These are phyloP conservation scores for Leishmania major DNA, from an alignment of 208 protist species.

Conservation along the genomic window DNA sequence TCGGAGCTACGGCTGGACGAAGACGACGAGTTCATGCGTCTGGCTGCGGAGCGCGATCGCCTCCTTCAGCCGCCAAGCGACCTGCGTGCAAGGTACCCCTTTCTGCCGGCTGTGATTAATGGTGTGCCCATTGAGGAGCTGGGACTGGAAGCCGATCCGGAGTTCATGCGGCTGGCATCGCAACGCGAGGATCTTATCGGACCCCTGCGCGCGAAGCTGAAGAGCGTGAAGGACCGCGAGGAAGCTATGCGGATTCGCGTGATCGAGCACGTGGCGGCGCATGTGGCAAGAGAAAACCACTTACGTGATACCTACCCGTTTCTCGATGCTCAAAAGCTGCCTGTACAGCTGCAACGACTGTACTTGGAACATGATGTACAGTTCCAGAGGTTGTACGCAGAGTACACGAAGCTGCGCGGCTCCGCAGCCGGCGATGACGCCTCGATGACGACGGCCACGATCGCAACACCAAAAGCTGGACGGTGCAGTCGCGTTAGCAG, in stretches of 20 bases:
- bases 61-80: constrained; percentile 48
- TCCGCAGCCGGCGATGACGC: constrained; percentile 17
- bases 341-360: constrained; percentile 46
- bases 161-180: constrained; percentile 60
- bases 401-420: constrained; percentile 35
- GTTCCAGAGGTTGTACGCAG: constrained; percentile 33
- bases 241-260: constrained; percentile 49
- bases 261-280: constrained; percentile 36
- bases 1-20: constrained; percentile 37
- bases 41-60: constrained; percentile 35
- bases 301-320: constrained; percentile 46
- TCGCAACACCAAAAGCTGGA: background rate
- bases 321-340: constrained; percentile 29
- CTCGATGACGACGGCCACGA: background rate
- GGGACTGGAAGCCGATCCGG: constrained; percentile 51
- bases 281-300: constrained; percentile 36
- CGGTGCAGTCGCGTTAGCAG: constrained; percentile 24
- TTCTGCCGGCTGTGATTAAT: constrained; percentile 50
- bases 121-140: constrained; percentile 52
- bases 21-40: constrained; percentile 43
- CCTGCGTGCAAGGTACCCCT: constrained; percentile 57
- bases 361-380: constrained; percentile 31
- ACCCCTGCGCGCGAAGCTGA: constrained; percentile 42
- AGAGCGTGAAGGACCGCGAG: constrained; percentile 49
- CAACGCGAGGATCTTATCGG: constrained; percentile 59